These are phyloP conservation scores for Rhodotorula sp. DNA, from an alignment of 1,284 basidiomycete genomes.

Conservation along the genomic window DNA sequence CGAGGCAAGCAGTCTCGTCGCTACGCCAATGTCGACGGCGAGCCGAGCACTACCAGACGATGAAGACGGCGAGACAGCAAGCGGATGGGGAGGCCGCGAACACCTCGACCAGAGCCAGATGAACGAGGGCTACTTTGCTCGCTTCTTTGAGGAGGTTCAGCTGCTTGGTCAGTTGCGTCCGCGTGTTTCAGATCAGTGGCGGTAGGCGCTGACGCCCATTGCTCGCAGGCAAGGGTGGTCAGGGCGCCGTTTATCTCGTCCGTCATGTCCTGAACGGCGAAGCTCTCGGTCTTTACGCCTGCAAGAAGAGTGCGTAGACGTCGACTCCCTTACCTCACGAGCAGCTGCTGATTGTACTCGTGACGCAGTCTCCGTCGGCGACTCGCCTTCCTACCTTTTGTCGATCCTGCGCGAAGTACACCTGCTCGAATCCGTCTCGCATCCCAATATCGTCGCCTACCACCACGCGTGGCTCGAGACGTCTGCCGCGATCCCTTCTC, in stretches of 20 bases:
- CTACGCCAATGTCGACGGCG: slow-evolving; percentile 21
- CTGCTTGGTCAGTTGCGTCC: slow-evolving; percentile 23
- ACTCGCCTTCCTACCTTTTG: slow-evolving; percentile 35
- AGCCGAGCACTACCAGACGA: no score
- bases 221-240: slow-evolving; percentile 20
- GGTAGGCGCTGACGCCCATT: background rate
- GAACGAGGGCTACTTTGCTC: slow-evolving; percentile 41
- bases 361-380: slow-evolving; percentile 33
- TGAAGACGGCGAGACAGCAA: no score
- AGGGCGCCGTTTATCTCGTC: slow-evolving; percentile 40
- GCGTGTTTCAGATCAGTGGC: no score
- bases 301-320: slow-evolving; percentile 40
- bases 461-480: slow-evolving; percentile 44
- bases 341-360: accelerated
- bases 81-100: background rate
- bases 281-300: slow-evolving; percentile 42
- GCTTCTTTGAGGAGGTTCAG: slow-evolving; percentile 42
- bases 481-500: slow-evolving; percentile 3
- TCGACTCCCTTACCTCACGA: background rate
- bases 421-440: slow-evolving; percentile 42
- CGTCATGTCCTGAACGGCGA: slow-evolving; percentile 44
- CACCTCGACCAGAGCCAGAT: slow-evolving; percentile 24
- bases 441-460: slow-evolving; percentile 43
- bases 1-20: slow-evolving; percentile 27
- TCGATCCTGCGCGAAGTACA: slow-evolving; percentile 43